Percentiles rank a stretch among this genome's conserved stretches.
Evolutionary conservation across 1,284 basidiomycete genomes (phyloP).

Genomic region (Moesziomyces parantarcticus): DNA sequence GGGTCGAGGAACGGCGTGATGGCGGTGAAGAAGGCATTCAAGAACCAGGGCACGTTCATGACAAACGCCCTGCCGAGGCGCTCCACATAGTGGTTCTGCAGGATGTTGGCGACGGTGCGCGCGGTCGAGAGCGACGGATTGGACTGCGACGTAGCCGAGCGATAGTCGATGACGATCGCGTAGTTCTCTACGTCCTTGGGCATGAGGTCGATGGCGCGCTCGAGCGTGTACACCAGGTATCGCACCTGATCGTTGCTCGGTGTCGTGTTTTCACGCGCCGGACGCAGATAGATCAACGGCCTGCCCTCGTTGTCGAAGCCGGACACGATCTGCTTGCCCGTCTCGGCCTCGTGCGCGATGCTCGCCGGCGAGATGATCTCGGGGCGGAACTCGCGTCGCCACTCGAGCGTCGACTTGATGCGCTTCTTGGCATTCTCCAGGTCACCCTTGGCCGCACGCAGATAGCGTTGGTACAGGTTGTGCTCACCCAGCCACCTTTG

Average conservation of each 20-base stretch:
- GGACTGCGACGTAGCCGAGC: slow-evolving; percentile 44
- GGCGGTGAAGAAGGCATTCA: slow-evolving; percentile 75
- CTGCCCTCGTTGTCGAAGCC: slow-evolving; percentile 62
- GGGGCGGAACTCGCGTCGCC: slow-evolving; percentile 62
- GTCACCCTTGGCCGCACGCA: slow-evolving; percentile 61
- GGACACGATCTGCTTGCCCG: slow-evolving; percentile 63
- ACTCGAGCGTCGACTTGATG: slow-evolving; percentile 59
- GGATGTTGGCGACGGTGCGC: slow-evolving; percentile 72
- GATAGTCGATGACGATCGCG: slow-evolving; percentile 61
- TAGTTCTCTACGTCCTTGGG: slow-evolving; percentile 56
- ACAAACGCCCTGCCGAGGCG: slow-evolving; percentile 86
- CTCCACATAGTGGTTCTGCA: slow-evolving; percentile 92
- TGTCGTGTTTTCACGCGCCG: slow-evolving; percentile 63
- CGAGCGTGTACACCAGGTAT: slow-evolving; percentile 63
- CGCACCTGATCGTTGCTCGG: slow-evolving; percentile 57
- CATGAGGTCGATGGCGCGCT: slow-evolving; percentile 63
- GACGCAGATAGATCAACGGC: slow-evolving; percentile 63
- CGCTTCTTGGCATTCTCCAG: slow-evolving; percentile 60
- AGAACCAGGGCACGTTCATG: slow-evolving; percentile 77
- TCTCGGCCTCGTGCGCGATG: slow-evolving; percentile 56
- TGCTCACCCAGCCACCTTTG: slow-evolving; percentile 50
- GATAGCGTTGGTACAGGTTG: slow-evolving; percentile 54
- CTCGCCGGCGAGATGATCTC: slow-evolving; percentile 62
- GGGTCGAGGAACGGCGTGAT: slow-evolving; percentile 90
- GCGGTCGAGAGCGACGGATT: slow-evolving; percentile 56